phyloP scores from a whole-genome alignment of 2,329 filamentous ascomycete species.

The Aspergillus sergii region DNA sequence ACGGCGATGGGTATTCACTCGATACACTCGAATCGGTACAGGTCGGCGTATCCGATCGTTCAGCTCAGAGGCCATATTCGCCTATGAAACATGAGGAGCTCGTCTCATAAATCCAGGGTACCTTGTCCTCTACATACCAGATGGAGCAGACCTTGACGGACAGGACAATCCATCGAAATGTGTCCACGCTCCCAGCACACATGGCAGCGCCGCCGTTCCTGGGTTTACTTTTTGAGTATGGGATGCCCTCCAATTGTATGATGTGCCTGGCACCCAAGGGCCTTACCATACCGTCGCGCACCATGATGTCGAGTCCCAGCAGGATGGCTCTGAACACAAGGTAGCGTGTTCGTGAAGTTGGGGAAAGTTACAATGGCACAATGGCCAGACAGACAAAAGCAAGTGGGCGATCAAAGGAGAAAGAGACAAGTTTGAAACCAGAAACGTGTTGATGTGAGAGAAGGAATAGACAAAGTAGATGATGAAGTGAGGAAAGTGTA shows the following conservation, averaged over 20 bases:
- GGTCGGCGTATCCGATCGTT: background rate
- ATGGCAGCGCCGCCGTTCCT: constrained; percentile 1
- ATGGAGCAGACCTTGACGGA: background rate
- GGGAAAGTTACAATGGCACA: background rate
- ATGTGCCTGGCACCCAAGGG: background rate
- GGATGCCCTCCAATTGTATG: no score
- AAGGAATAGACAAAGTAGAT: background rate
- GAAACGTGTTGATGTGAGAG: background rate
- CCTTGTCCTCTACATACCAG: background rate
- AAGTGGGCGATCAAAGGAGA: no score
- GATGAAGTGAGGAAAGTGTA: background rate
- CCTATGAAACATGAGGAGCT: background rate
- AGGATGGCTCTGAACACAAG: background rate
- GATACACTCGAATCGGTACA: background rate
- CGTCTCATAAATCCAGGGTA: background rate
- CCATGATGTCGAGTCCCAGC: background rate
- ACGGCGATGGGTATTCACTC: background rate
- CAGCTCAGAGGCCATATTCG: background rate
- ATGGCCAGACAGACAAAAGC: background rate
- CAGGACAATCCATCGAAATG: background rate
- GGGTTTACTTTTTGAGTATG: background rate
- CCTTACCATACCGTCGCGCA: background rate
- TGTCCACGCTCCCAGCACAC: constrained; percentile 6
- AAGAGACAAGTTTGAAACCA: background rate
- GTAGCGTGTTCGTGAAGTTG: background rate